Percentiles rank a stretch among this genome's conserved stretches.
phyloP scores from a whole-genome alignment of 495 filamentous ascomycete species.

The Talaromyces liani region DNA sequence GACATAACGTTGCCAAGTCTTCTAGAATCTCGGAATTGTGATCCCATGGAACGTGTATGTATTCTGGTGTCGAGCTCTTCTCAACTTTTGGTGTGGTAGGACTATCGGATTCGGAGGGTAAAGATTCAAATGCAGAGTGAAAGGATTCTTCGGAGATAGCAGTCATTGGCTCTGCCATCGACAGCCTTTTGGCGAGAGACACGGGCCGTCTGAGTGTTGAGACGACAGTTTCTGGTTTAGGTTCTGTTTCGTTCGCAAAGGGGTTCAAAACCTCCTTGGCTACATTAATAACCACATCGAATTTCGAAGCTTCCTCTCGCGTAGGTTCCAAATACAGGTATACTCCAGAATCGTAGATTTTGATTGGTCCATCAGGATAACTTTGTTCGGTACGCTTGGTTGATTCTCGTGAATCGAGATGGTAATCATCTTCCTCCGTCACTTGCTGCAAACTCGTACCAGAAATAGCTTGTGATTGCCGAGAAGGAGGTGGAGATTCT shows the following conservation, averaged over 20 bases:
- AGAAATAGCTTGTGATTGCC: constrained; percentile 5
- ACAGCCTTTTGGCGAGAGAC: constrained; percentile 29
- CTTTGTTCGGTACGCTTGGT: constrained; percentile 56
- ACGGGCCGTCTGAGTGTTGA: constrained; percentile 30
- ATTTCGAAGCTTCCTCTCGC: constrained; percentile 71
- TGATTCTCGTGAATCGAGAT: constrained; percentile 67
- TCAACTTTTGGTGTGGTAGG: constrained; percentile 49
- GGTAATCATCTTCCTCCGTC: constrained; percentile 68
- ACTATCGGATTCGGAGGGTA: constrained; percentile 21
- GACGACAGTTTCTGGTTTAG: constrained; percentile 31
- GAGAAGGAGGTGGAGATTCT: constrained; percentile 21
- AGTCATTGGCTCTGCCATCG: constrained; percentile 56
- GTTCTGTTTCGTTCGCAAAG: constrained; percentile 41
- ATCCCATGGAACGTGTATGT: constrained; percentile 94
- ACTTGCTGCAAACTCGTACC: constrained; percentile 25
- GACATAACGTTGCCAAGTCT: constrained; percentile 77
- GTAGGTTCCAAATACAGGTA: constrained; percentile 89
- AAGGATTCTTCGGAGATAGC: constrained; percentile 64
- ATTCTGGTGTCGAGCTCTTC: constrained; percentile 60
- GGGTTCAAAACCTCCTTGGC: constrained; percentile 91
- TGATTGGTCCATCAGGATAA: constrained; percentile 86
- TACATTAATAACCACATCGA: constrained; percentile 92
- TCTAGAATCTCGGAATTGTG: constrained; percentile 94
- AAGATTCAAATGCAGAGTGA: constrained; percentile 60
- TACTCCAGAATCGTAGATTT: constrained; percentile 89